Evolutionary conservation across 116 monocot species (phyloP).

Genomic region (Papilionanthe hybrid): DNA sequence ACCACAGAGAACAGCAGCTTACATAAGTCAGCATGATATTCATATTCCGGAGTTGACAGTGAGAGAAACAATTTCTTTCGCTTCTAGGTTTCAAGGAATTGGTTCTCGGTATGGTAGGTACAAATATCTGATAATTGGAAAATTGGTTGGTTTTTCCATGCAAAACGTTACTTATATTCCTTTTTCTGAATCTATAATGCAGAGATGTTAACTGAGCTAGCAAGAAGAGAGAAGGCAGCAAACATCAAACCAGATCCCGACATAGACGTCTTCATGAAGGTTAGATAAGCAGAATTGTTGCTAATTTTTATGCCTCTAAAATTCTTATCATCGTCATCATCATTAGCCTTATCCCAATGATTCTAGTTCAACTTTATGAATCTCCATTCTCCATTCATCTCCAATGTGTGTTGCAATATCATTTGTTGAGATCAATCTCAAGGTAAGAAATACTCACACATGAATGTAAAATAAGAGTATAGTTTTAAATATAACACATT

Average conservation of each 20-base stretch:
- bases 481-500: too few species aligned
- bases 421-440: too few species aligned
- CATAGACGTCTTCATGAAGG: background rate
- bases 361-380: background rate
- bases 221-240: conserved; percentile 34
- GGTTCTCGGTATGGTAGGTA: conserved; percentile 32
- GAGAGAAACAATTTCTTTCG: conserved; percentile 37
- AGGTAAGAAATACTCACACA: too few species aligned
- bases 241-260: conserved; percentile 43
- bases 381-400: background rate
- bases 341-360: background rate
- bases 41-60: conserved; percentile 42
- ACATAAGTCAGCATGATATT: conserved; percentile 39
- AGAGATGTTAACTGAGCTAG: conserved; percentile 40
- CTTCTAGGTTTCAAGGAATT: conserved; percentile 33
- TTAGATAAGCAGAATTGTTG: background rate
- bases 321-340: background rate
- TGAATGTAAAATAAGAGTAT: too few species aligned
- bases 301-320: background rate
- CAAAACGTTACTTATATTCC: background rate
- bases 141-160: background rate
- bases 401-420: background rate
- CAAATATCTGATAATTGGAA: background rate
- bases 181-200: background rate
- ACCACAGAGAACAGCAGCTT: conserved; percentile 37